These are phyloP conservation scores for Phytophthora syringae DNA, from an alignment of 352 stramenopile genomes.

Conservation along the genomic window DNA sequence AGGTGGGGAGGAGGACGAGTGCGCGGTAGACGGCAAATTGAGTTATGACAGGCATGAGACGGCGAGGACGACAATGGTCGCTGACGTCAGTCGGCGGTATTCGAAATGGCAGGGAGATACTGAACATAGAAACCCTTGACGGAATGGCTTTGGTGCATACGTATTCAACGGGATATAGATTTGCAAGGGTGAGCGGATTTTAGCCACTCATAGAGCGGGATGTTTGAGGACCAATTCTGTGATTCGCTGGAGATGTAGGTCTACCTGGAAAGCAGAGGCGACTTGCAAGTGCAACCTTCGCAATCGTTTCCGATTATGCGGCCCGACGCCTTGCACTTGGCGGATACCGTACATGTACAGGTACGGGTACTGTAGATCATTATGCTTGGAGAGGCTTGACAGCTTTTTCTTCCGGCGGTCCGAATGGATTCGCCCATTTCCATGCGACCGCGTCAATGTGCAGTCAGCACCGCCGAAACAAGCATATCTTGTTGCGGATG, in stretches of 20 bases:
- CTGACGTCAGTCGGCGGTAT: constrained; percentile 32
- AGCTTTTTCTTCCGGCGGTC: constrained; percentile 28
- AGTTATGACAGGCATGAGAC: constrained; percentile 28
- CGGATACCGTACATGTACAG: too few relatives aligned
- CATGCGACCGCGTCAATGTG: constrained; percentile 16
- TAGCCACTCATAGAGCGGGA: constrained; percentile 11
- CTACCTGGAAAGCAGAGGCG: background rate
- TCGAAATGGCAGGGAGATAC: constrained; percentile 2
- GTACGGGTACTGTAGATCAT: constrained; percentile 11
- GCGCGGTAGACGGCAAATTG: constrained; percentile 23
- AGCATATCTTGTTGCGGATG: too few relatives aligned
- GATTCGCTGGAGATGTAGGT: constrained; percentile 5
- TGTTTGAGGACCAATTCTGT: background rate
- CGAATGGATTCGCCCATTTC: constrained; percentile 9
- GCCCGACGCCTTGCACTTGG: background rate
- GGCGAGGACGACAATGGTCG: background rate
- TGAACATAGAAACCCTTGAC: constrained; percentile 17
- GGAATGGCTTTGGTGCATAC: constrained; percentile 19
- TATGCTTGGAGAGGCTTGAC: background rate
- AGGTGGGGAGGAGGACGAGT: background rate
- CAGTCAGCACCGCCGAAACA: constrained; percentile 8
- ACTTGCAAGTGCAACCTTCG: too few relatives aligned
- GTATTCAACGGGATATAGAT: constrained; percentile 25
- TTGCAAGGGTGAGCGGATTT: constrained; percentile 9
- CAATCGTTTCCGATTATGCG: too few relatives aligned